Evolutionary conservation across 768 basidiomycete species (phyloP), one percentile per base, ranked within the genome.

Genomic region (Trametes elegans): DNA sequence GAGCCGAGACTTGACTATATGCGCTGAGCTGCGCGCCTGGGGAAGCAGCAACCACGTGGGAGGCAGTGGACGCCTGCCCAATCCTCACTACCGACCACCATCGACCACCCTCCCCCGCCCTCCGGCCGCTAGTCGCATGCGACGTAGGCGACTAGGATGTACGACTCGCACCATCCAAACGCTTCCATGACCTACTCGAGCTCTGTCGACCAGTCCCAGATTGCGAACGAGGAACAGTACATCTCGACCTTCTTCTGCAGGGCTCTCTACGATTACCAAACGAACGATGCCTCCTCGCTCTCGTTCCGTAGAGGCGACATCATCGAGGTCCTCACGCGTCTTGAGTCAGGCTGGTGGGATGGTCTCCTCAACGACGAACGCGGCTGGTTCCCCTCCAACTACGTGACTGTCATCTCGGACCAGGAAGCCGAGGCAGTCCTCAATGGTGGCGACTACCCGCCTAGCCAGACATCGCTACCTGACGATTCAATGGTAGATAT

Each of bases 301-400:
- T 90, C 90, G 14, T 98, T 99, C 70, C 77, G 70, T 58, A 83
- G 81, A 62, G 88, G 86, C 60, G 94, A 98, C 67, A 80, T 98
- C 62, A 97, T 99, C 61, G 93, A 98, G 70, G 93, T 98, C 56
- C 79, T 96, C 49, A 90, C 88, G 10, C 87, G 86, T 63, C 84
- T 98, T 50, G 89, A 91, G 32, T 90, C 90, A 5, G 96, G 96
- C 14, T 99, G 96, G 96, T 98, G 95, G 97, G 96, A 99, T 69
- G 96, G 96, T 5, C 75, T 97, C 55, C 78, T 97, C 19, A 83
- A 85, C 43, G 89, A 91, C 50, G 87, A 90, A 69, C 84, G 96
- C 46, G 96, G 96, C 53, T 96, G 93, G 93, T 96, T 99, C 71
- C 96, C 96, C 19, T 92, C 90, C 62, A 99, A 98, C 74, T 98